Base-by-base conservation (phyloP, 306 rosid species). In the Medicago lupulina region DNA sequence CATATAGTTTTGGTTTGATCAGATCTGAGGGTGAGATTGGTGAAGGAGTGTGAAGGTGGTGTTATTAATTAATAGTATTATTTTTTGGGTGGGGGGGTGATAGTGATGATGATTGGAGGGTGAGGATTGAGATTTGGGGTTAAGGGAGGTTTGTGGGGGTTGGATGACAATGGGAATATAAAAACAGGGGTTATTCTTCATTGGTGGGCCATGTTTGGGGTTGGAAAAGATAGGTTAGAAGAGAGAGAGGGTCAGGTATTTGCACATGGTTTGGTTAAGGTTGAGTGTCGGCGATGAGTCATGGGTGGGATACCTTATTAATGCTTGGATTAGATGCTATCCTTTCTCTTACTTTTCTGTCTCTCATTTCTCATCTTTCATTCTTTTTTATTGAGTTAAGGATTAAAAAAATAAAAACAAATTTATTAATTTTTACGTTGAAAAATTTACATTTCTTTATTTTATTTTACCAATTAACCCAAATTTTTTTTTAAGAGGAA, bases 221-320 rank as follows among this genome's bases (percentile, higher is more conserved):
- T 51, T n/a, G 58, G 58, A 51, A 51, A 51, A 51, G 23, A 51
- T n/a, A 51, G 58, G 23, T 44, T 15, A 13, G 51, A 13, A 8
- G 4, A 46, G 51, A 12, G 51, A 12, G 19, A 19, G 21, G n/a
- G n/a, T n/a, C 9, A 3, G 25, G 25, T 18, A 13, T 4, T 55
- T 55, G 51, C 64, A 58, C 64, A 58, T 58, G 61, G 61, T 55
- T 55, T 9, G 67, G 67, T 61, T 61, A 34, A 43, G 10, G 21
- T 61, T 61, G 13, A 61, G 67, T 61, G 67, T 61, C 67, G 67
- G 67, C 18, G 21, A 31, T 61, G 67, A 34, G 38, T 34, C 38
- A 34, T 34, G 38, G 34, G 67, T 61, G 67, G 67, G 21, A 61
- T 61, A 15, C 67, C 67, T 28, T 61, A 61, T 61, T 31, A 61